Evolutionary conservation across 306 rosid genomes (phyloP), one percentile per base, ranked within the genome.

Genomic region (Inga laurina): DNA sequence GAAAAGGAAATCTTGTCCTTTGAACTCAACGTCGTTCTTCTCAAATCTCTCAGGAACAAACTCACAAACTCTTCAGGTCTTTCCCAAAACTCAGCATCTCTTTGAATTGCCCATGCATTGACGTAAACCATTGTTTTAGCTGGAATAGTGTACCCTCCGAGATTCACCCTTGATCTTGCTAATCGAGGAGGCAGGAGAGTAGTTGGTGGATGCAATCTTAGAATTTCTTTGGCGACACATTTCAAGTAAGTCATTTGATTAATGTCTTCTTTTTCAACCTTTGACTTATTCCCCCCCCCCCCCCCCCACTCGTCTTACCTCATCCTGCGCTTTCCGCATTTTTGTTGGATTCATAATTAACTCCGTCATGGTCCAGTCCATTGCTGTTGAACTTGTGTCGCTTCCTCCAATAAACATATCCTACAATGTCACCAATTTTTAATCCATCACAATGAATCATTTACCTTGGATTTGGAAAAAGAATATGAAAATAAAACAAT

Each of bases 301-400:
- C 0, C 89, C 92, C 7, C 84, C 89, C 4, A 90, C 66, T 41
- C 59, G 78, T 82, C 98, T 88, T 59, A 87, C 82, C 39, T 92
- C 97, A 74, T 89, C 88, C 12, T 92, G 92, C 0, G 68, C 91
- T 79, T 88, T 94, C 64, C 89, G 83, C 93, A 92, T 85, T 49
- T 48, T 76, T 0, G 3, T 10, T 48, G 90, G 93, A 70, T 85
- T 88, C 67, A 77, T 90, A 16, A 78, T 10, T 0, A 92, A 81
- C 83, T 92, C 93, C 59, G 92, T 57, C 78, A 92, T 61, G 7
- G 81, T 51, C 98, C 95, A 92, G 69, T 87, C 88, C 66, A 84
- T 4, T 10, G 81, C 0, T 27, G 85, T n/a, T 21, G 88, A 10
- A 0, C 61, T 10, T 5, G 97, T 72, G 11, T 91, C 90, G 4